Base-by-base conservation (phyloP, 768 basidiomycete species). In the Agrocybe praecox region DNA sequence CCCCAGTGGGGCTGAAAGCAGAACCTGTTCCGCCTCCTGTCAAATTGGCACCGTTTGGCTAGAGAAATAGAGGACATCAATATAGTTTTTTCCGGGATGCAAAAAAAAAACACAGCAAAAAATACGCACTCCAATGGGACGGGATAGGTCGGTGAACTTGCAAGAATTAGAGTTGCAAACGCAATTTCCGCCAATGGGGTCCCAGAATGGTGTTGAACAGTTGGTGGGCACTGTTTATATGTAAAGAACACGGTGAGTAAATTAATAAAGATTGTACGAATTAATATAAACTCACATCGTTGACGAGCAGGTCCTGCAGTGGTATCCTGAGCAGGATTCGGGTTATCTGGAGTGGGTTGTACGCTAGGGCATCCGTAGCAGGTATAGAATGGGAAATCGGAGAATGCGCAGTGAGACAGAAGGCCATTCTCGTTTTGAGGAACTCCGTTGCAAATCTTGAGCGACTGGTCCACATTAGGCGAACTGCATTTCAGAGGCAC, bases 201-300 rank as follows among this genome's bases (percentile, higher is more conserved):
- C 90, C 88, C 89, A 92, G 79, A 89, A 92, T 2, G 87, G 79
- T 10, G 89, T 91, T 4, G 87, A 86, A 70, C 89, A 91, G 72
- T 89, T 88, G 19, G 77, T 55, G 21, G 89, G 83, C 2, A 90
- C 87, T 88, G n/a, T 24, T 3, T n/a, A n/a, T n/a, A n/a, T n/a
- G n/a, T n/a, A 32, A 11, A 44, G 5, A 32, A 18, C 26, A 47
- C 18, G n/a, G 9, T 14, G 22, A 21, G 36, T 24, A 33, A 52
- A 10, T 19, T 26, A 17, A 33, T 2, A 18, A 24, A 5, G 11
- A n/a, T n/a, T 42, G 2, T n/a, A 22, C 18, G 36, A 17, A 2
- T 19, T 33, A 33, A 43, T 1, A 40, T 56, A 49, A 51, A 73
- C 83, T 67, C 64, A 90, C 89, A 66, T 66, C 89, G 76, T 71